Evolutionary conservation across 169 alveolate genomes (phyloP).

Genomic region (Prorocentrum cordatum): DNA sequence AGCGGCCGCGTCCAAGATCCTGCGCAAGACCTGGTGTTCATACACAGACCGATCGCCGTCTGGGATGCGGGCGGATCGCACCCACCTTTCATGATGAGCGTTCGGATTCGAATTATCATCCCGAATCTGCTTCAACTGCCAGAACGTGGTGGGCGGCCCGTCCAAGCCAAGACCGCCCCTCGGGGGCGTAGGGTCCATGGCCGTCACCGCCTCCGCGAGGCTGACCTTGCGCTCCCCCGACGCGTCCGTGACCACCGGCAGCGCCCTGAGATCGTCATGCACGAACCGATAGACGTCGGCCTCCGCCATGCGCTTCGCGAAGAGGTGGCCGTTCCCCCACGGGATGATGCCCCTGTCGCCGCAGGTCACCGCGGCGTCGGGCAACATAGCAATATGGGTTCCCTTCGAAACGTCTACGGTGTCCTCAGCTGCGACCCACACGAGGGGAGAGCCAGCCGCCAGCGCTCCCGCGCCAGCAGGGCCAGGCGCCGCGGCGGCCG

Average conservation of each 20-base stretch:
- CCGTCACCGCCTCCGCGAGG: neutral
- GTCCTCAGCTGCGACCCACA: neutral
- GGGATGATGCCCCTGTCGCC: neutral
- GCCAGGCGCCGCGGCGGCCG: neutral
- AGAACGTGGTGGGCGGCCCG: neutral
- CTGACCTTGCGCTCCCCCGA: neutral
- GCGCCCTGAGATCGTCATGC: neutral
- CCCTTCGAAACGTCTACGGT: neutral
- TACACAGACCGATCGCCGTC: neutral
- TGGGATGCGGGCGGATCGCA: neutral
- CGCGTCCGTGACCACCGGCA: neutral
- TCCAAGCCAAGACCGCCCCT: neutral
- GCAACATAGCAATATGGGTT: neutral
- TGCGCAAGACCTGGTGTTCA: neutral
- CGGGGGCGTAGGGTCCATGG: neutral
- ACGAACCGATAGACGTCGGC: neutral
- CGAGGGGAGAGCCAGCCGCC: neutral
- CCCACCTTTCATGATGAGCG: slow-evolving; percentile 2
- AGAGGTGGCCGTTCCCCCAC: neutral
- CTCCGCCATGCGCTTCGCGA: neutral
- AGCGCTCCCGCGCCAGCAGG: neutral
- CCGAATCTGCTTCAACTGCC: neutral
- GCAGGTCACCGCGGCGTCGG: neutral
- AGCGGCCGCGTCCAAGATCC: neutral
- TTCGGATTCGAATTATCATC: neutral